A percentile compares a stretch with the other conserved stretches of the same genome.
These are phyloP conservation scores for Picea glauca DNA, from an alignment of 75 land plant genomes.

Conservation along the genomic window DNA sequence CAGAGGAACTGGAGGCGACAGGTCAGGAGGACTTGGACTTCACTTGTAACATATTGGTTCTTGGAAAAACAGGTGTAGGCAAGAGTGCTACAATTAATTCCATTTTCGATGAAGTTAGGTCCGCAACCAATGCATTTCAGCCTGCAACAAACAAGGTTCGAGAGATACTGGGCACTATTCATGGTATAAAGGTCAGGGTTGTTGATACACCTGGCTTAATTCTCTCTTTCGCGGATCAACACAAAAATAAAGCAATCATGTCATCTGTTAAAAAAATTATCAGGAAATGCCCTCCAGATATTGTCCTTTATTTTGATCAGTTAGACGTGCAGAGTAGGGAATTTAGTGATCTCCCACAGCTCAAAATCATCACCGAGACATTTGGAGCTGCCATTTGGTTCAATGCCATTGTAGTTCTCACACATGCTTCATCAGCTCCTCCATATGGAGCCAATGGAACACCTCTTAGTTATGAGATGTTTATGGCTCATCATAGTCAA, in stretches of 20 bases:
- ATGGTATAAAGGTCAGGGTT: too few relatives aligned
- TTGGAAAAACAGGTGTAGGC: slow-evolving; percentile 94
- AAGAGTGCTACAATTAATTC: slow-evolving; percentile 97
- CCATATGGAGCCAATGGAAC: slow-evolving; percentile 92
- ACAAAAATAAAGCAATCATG: slow-evolving; percentile 50
- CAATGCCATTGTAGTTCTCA: slow-evolving; percentile 53
- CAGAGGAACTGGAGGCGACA: slow-evolving; percentile 55
- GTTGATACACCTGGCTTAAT: too few relatives aligned
- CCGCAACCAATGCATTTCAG: slow-evolving; percentile 64
- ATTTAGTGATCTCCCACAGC: slow-evolving; percentile 83
- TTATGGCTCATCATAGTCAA: slow-evolving; percentile 90
- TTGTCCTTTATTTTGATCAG: slow-evolving; percentile 90
- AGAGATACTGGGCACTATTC: slow-evolving; percentile 50
- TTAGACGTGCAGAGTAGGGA: slow-evolving; percentile 81
- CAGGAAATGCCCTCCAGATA: slow-evolving; percentile 82
- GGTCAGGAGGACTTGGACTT: slow-evolving; percentile 74
- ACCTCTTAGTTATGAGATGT: slow-evolving; percentile 84
- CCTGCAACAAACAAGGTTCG: slow-evolving; percentile 64
- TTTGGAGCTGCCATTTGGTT: slow-evolving; percentile 88
- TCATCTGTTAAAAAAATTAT: slow-evolving; percentile 59
- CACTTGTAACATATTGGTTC: slow-evolving; percentile 70
- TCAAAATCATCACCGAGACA: slow-evolving; percentile 59
- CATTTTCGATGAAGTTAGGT: slow-evolving; percentile 66
- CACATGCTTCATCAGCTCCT: slow-evolving; percentile 85
- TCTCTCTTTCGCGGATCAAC: background rate